phyloP scores from a whole-genome alignment of 352 stramenopile genomes.

The Phytophthora capsici region DNA sequence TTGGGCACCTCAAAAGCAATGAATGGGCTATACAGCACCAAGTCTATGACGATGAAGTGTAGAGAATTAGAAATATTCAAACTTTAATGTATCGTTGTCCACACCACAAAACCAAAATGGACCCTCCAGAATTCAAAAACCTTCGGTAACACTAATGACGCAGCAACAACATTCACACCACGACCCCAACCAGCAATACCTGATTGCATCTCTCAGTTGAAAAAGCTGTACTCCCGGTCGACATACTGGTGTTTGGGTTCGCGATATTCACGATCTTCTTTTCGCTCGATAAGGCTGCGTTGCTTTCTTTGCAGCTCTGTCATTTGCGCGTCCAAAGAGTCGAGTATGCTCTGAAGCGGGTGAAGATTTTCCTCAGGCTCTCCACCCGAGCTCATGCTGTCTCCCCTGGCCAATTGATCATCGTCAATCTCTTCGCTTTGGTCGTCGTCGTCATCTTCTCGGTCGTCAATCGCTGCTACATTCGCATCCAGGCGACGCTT shows the following conservation, averaged over 20 bases:
- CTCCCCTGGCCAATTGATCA: slow-evolving; percentile 10
- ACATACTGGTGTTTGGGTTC: slow-evolving; percentile 15
- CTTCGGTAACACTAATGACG: background rate
- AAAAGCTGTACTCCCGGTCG: slow-evolving; percentile 13
- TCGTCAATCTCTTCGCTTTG: slow-evolving; percentile 34
- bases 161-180: slow-evolving; percentile 11
- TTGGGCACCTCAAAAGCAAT: slow-evolving; percentile 66
- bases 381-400: slow-evolving; percentile 25
- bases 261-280: slow-evolving; percentile 57
- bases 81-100: slow-evolving; percentile 18
- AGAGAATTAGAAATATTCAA: slow-evolving; percentile 28
- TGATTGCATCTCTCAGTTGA: slow-evolving; percentile 16
- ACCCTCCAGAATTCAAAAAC: slow-evolving; percentile 4
- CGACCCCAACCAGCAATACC: background rate
- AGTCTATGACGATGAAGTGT: slow-evolving; percentile 89
- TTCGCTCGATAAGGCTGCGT: slow-evolving; percentile 52
- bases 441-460: slow-evolving; percentile 29
- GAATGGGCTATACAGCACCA: slow-evolving; percentile 66
- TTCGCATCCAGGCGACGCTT: slow-evolving; percentile 32
- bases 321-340: slow-evolving; percentile 49
- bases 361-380: slow-evolving; percentile 30
- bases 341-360: slow-evolving; percentile 37
- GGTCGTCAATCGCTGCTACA: slow-evolving; percentile 8
- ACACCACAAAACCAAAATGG: slow-evolving; percentile 11
- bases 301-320: slow-evolving; percentile 51